Evolutionary conservation across 192 early-diverging fungal genomes (phyloP), one percentile per base, ranked within the genome.

Genomic region (Umbelopsis sp.): DNA sequence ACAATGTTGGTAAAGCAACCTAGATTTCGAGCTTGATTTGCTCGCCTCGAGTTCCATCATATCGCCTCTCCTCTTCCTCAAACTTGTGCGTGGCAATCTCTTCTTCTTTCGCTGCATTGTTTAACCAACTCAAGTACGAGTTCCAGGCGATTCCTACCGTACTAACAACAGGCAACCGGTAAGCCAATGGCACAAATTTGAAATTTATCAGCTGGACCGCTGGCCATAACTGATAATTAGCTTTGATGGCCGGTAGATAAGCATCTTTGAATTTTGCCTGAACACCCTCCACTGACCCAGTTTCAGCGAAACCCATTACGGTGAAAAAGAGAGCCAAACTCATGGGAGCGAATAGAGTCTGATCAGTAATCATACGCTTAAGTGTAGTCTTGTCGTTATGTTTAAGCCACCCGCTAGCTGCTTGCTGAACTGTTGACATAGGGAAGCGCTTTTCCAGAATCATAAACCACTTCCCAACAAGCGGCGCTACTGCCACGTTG

Each of bases 191-290:
- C 51, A 91, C 77, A 74, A 90, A 87, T 48, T 83, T 83, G 73
- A 93, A 91, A 74, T 93, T 93, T 10, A 93, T 70, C 5, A 82
- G 71, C 75, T 93, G 91, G 12, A 91, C 91, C 3, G 82, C 71
- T 20, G 91, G 91, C 91, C 91, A 93, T 8, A 92, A 78, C 11
- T 80, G 81, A 69, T 93, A 93, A 51, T 93, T 93, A 0, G 89
- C 87, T 21, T 75, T 78, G 48, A 93, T 73, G 0, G 91, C 87
- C 0, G 88, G 78, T 61, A 80, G 12, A 73, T 85, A 93, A 22
- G 84, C 87, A 46, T 81, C 81, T 47, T 74, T 72, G 72, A 93
- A 77, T 53, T 91, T 87, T 1, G 80, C 69, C 69, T 87, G 81
- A n/a, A 89, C 84, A 1, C 80, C 83, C 33, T 79, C 65, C 51